These are phyloP conservation scores for Dendrothele bispora DNA, from an alignment of 768 basidiomycete genomes.

Conservation along the genomic window DNA sequence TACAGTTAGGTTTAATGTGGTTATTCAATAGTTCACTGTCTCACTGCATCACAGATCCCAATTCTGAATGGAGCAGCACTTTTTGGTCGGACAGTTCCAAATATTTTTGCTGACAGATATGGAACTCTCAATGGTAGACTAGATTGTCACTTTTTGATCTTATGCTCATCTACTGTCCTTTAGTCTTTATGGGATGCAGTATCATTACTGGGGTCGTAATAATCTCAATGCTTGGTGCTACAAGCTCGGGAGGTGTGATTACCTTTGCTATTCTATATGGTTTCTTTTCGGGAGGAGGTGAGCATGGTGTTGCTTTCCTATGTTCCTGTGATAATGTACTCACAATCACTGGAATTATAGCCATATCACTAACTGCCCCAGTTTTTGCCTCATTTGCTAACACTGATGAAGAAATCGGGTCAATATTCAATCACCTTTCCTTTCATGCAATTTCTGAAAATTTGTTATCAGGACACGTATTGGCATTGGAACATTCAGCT, in stretches of 20 bases:
- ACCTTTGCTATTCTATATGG: slow-evolving; percentile 1
- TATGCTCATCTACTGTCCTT: background rate
- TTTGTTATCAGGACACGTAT: background rate
- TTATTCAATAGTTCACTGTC: background rate
- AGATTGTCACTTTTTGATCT: background rate
- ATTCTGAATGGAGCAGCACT: slow-evolving; percentile 1
- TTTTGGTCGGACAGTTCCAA: slow-evolving; percentile 1
- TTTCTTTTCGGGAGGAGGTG: background rate
- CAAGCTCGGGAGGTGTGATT: background rate
- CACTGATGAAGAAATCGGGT: background rate
- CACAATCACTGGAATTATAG: background rate
- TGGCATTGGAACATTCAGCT: slow-evolving; percentile 1
- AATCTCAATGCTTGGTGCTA: background rate
- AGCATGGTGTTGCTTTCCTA: background rate
- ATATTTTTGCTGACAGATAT: slow-evolving; percentile 1
- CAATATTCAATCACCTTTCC: background rate
- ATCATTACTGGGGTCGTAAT: background rate
- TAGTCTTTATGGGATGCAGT: slow-evolving; percentile 1
- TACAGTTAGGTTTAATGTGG: background rate
- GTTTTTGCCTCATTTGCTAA: slow-evolving; percentile 1
- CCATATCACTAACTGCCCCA: background rate
- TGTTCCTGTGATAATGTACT: background rate
- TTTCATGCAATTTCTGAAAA: background rate
- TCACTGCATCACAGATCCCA: slow-evolving; percentile 1
- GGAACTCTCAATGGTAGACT: background rate